Conservation (phyloP, 768 basidiomycete species). For the Mycena amicta region DNA sequence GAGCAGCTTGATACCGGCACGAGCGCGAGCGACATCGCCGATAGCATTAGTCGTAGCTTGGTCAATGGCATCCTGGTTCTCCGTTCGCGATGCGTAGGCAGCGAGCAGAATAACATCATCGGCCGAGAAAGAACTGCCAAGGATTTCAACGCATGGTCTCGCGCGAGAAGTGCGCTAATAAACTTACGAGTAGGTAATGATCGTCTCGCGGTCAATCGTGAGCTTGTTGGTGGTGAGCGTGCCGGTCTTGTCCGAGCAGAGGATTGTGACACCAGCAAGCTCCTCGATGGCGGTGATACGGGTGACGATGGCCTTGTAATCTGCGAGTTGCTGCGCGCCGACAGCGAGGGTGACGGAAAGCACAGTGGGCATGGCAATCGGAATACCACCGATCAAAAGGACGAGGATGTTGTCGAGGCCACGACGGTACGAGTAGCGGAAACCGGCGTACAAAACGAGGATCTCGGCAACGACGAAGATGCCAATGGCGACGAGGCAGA, state of each 20-base stretch:
- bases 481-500: constrained; percentile 96
- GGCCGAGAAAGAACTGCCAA: constrained; percentile 73
- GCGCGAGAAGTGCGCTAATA: neutral
- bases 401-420: constrained; percentile 97
- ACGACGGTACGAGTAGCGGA: constrained; percentile 87
- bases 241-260: constrained; percentile 99
- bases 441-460: constrained; percentile 89
- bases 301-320: constrained; percentile 99
- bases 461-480: constrained; percentile 96
- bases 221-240: constrained; percentile 99
- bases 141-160: neutral
- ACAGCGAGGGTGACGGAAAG: constrained; percentile 98
- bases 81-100: constrained; percentile 95
- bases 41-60: constrained; percentile 80
- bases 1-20: constrained; percentile 90
- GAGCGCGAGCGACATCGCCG: constrained; percentile 72
- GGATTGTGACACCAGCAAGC: constrained; percentile 95
- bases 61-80: constrained; percentile 99
- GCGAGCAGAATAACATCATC: constrained; percentile 93
- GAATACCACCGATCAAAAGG: constrained; percentile 99
- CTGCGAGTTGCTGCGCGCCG: constrained; percentile 97
- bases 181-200: constrained; percentile 69
- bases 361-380: constrained; percentile 99
- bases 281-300: constrained; percentile 99
- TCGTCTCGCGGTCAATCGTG: constrained; percentile 91